Conservation (phyloP, 2,329 filamentous ascomycete species). For the Hymenoscyphus infarciens region DNA sequence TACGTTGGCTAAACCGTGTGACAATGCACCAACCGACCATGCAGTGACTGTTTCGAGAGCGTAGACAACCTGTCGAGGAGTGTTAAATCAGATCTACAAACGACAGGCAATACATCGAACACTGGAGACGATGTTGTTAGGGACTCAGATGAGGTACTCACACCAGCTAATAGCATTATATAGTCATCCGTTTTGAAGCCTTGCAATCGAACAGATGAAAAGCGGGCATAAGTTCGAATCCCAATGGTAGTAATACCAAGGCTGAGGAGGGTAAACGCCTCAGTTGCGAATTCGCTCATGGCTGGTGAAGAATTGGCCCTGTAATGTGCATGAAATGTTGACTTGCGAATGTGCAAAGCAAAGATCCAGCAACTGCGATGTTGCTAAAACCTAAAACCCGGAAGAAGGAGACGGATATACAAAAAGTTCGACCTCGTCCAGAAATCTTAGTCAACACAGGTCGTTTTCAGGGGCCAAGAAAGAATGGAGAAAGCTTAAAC, state of each 20-base stretch:
- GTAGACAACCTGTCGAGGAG: conserved; percentile 45
- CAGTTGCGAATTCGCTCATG: conserved; percentile 37
- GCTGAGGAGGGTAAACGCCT: conserved; percentile 44
- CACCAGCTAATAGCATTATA: conserved; percentile 50
- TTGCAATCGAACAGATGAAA: conserved; percentile 44
- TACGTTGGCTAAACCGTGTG: conserved; percentile 50
- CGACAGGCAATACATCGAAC: neutral
- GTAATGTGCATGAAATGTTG: neutral
- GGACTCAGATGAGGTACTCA: conserved; percentile 34
- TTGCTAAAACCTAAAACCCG: too few species aligned
- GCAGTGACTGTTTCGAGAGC: conserved; percentile 46
- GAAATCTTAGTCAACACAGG: too few species aligned
- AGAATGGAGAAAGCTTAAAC: neutral
- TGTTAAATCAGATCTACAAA: neutral
- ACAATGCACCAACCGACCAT: conserved; percentile 46
- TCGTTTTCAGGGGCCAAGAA: neutral
- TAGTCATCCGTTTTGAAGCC: conserved; percentile 57
- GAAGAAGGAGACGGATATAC: too few species aligned
- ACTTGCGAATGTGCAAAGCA: neutral
- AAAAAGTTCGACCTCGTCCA: too few species aligned
- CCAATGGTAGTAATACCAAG: conserved; percentile 9
- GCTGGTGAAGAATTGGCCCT: neutral
- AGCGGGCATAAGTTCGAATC: conserved; percentile 40
- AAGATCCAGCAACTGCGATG: too few species aligned
- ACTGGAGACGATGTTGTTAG: neutral